Percentiles rank a stretch among this genome's conserved stretches.
These are phyloP conservation scores for Zymoseptoria tritici DNA, from an alignment of 2,329 filamentous ascomycete species.

Conservation along the genomic window DNA sequence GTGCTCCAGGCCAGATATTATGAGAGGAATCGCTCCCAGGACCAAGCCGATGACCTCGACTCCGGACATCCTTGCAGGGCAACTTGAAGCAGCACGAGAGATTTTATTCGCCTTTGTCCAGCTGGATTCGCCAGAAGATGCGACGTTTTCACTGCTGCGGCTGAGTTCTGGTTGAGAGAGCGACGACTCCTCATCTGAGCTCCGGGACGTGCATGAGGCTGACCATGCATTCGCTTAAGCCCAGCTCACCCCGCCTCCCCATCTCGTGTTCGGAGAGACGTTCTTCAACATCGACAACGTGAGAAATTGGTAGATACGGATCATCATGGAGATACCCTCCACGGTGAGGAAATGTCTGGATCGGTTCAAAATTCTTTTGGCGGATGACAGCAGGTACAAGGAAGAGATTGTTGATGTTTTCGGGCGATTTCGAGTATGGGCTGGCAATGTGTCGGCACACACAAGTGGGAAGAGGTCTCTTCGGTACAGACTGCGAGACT, in stretches of 20 bases:
- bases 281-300: too few relatives aligned
- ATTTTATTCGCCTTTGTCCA: too few relatives aligned
- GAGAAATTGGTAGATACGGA: too few relatives aligned
- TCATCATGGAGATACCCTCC: not conserved
- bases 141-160: too few relatives aligned
- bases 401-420: constrained; percentile 18
- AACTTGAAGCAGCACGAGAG: too few relatives aligned
- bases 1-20: constrained; percentile 26
- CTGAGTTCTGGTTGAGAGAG: too few relatives aligned
- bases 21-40: constrained; percentile 25
- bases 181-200: too few relatives aligned
- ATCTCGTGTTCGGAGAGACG: too few relatives aligned
- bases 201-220: not conserved
- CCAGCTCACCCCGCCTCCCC: not conserved
- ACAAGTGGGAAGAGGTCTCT: constrained; percentile 26
- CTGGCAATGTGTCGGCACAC: constrained; percentile 31
- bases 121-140: too few relatives aligned
- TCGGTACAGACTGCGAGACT: constrained; percentile 29
- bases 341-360: not conserved
- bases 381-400: not conserved
- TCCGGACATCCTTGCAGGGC: constrained; percentile 19
- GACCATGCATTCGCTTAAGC: not conserved
- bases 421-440: constrained; percentile 30
- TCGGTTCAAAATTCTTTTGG: not conserved
- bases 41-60: constrained; percentile 28